Percentiles rank a stretch among this genome's conserved stretches.
Evolutionary conservation across 257 asterid species (phyloP).

Genomic region (Fraxinus cuspidata): DNA sequence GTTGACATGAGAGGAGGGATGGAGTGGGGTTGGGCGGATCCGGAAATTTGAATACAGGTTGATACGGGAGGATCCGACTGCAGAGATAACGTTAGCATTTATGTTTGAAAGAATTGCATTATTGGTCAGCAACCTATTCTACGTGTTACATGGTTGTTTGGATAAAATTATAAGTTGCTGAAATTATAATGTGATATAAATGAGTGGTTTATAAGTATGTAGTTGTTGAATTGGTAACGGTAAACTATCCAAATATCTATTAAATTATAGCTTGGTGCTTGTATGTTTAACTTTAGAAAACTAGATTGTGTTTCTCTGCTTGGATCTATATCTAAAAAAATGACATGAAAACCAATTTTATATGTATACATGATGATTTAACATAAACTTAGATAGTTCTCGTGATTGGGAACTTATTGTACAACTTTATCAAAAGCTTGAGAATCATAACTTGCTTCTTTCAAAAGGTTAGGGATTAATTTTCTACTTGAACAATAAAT

Average conservation of each 20-base stretch:
- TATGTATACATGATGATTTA: background rate
- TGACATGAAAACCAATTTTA: too few species aligned
- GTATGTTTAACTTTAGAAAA: too few species aligned
- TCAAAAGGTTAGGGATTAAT: background rate
- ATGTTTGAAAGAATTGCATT: background rate
- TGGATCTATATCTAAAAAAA: too few species aligned
- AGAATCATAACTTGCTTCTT: too few species aligned
- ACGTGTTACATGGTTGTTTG: too few species aligned
- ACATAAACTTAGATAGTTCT: background rate
- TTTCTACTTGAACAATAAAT: background rate
- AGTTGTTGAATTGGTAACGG: background rate
- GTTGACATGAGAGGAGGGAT: conserved; percentile 30
- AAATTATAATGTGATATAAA: too few species aligned
- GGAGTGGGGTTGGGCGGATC: conserved; percentile 34
- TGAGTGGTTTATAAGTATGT: too few species aligned
- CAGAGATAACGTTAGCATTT: background rate
- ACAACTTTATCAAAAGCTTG: background rate
- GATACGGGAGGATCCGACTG: background rate
- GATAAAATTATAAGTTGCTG: too few species aligned
- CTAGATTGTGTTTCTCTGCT: too few species aligned
- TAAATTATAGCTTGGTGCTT: too few species aligned
- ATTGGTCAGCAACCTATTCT: background rate
- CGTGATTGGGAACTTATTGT: background rate
- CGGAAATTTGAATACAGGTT: conserved; percentile 50
- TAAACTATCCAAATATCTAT: background rate